phyloP scores from a whole-genome alignment of 352 stramenopile genomes.

The Phytophthora nicotianae region DNA sequence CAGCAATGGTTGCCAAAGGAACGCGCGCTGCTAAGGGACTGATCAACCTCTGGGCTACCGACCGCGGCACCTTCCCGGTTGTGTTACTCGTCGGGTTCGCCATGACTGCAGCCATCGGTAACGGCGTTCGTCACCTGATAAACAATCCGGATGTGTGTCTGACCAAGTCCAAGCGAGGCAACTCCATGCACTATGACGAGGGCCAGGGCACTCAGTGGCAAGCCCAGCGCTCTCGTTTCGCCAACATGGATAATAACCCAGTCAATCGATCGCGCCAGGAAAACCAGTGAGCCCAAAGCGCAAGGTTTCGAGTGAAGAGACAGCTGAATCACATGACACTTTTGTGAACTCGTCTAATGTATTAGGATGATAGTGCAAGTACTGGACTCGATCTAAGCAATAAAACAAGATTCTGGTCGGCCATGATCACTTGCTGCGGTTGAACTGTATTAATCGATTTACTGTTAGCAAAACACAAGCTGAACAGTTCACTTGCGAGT shows the following conservation, averaged over 20 bases:
- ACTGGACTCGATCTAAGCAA: too few relatives aligned
- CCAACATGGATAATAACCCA: slow-evolving; percentile 55
- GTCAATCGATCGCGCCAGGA: slow-evolving; percentile 66
- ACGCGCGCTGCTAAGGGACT: slow-evolving; percentile 40
- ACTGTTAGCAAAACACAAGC: too few relatives aligned
- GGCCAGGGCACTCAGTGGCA: slow-evolving; percentile 44
- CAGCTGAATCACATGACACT: too few relatives aligned
- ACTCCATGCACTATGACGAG: slow-evolving; percentile 44
- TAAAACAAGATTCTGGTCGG: too few relatives aligned
- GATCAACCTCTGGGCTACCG: slow-evolving; percentile 51
- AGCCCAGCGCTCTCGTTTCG: slow-evolving; percentile 48
- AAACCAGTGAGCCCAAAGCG: slow-evolving; percentile 32
- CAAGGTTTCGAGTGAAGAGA: too few relatives aligned
- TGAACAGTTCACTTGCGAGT: too few relatives aligned
- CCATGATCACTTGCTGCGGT: too few relatives aligned
- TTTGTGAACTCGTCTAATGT: too few relatives aligned
- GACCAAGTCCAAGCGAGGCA: slow-evolving; percentile 49
- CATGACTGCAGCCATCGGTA: slow-evolving; percentile 20
- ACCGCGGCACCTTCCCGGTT: slow-evolving; percentile 48
- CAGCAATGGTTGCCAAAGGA: slow-evolving; percentile 22
- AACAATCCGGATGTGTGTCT: slow-evolving; percentile 52
- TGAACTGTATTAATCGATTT: too few relatives aligned
- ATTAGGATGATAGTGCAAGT: too few relatives aligned
- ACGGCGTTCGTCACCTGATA: slow-evolving; percentile 27
- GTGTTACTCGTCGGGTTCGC: slow-evolving; percentile 23